These are phyloP conservation scores for Phoma herbarum DNA, from an alignment of 2,329 filamentous ascomycete genomes.

Conservation along the genomic window DNA sequence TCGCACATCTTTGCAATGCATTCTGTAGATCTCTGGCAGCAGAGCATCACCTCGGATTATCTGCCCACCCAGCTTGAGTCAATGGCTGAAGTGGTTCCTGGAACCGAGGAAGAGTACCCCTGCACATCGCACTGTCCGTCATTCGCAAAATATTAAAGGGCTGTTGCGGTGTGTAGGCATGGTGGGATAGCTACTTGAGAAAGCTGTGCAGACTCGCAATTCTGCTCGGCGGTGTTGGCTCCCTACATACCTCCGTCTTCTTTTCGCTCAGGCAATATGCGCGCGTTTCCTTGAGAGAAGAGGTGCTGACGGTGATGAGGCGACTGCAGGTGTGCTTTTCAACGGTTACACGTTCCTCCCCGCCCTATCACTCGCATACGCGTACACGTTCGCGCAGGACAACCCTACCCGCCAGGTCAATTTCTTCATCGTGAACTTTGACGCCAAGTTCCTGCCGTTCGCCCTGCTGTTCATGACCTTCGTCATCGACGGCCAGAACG, in stretches of 20 bases:
- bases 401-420: conserved; percentile 77
- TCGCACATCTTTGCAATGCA: conserved; percentile 27
- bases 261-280: conserved; percentile 21
- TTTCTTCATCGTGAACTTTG: conserved; percentile 85
- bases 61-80: conserved; percentile 60
- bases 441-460: conserved; percentile 81
- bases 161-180: conserved; percentile 59
- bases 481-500: conserved; percentile 68
- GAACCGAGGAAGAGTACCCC: conserved; percentile 63
- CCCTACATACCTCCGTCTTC: conserved; percentile 65
- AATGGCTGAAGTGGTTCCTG: conserved; percentile 65
- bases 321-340: conserved; percentile 62
- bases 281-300: conserved; percentile 20
- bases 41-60: conserved; percentile 65
- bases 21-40: conserved; percentile 26
- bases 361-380: conserved; percentile 77
- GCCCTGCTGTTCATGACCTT: conserved; percentile 80
- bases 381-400: conserved; percentile 87
- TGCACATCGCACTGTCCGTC: conserved; percentile 58
- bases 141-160: conserved; percentile 60
- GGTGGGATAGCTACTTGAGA: conserved; percentile 63
- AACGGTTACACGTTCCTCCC: conserved; percentile 61
- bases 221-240: conserved; percentile 67
- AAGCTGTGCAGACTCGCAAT: conserved; percentile 63
- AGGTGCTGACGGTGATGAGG: conserved; percentile 50